Evolutionary conservation across 1,139 yeast species (phyloP).

Genomic region (Yamadazyma taylorii): DNA sequence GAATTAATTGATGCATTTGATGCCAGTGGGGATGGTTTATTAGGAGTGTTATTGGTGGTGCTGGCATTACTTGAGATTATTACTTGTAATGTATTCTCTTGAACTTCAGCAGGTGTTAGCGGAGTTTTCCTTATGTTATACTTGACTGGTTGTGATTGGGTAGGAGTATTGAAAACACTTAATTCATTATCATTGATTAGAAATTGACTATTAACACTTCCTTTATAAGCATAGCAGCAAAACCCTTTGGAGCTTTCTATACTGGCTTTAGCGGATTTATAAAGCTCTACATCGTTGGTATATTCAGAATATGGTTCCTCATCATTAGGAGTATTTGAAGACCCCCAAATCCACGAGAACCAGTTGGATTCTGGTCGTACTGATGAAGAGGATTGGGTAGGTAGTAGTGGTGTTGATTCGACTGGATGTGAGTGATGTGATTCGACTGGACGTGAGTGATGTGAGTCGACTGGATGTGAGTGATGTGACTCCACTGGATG

Average conservation of each 20-base stretch:
- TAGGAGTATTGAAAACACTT: constrained; percentile 41
- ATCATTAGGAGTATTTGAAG: constrained; percentile 8
- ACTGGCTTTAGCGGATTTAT: constrained; percentile 34
- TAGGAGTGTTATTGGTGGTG: neutral
- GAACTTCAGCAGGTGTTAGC: constrained; percentile 35
- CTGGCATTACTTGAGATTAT: constrained; percentile 3
- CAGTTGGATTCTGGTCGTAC: constrained; percentile 14
- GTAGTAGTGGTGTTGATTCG: constrained; percentile 4
- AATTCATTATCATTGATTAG: constrained; percentile 29
- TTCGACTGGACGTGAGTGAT: neutral
- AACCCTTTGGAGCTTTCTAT: constrained; percentile 36
- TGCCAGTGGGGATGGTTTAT: constrained; percentile 3
- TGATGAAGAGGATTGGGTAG: neutral
- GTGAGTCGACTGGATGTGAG: neutral
- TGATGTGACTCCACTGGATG: neutral
- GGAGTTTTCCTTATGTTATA: constrained; percentile 37
- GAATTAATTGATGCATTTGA: constrained; percentile 12
- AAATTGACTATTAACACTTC: constrained; percentile 18
- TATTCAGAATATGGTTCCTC: constrained; percentile 20
- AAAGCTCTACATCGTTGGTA: constrained; percentile 27
- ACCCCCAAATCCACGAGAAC: constrained; percentile 26
- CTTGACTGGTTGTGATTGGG: constrained; percentile 41
- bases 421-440: neutral
- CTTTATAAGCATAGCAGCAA: constrained; percentile 37
- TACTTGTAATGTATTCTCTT: constrained; percentile 23